A percentile compares a stretch with the other conserved stretches of the same genome.
Conservation (phyloP, 2,329 filamentous ascomycete species). For the Helminthosporium solani region DNA sequence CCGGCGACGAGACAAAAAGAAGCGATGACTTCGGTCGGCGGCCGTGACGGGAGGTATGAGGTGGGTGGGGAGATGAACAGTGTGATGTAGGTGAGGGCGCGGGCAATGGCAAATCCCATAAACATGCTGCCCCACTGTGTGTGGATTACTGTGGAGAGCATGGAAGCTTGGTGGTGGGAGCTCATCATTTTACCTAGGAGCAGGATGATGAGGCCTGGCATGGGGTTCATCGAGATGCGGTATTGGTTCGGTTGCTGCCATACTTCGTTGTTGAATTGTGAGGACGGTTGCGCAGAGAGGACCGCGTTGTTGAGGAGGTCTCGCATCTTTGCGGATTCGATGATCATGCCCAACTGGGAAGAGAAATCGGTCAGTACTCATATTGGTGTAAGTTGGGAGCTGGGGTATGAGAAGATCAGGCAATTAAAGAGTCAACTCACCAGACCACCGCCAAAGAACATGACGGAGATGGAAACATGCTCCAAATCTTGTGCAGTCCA, state of each 20-base stretch:
- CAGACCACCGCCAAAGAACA: slow-evolving; percentile 91
- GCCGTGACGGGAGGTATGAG: slow-evolving; percentile 77
- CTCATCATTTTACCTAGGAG: slow-evolving; percentile 94
- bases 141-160: slow-evolving; percentile 89
- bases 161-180: slow-evolving; percentile 79
- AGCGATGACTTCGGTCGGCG: slow-evolving; percentile 84
- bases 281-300: slow-evolving; percentile 36
- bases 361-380: slow-evolving; percentile 28
- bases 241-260: slow-evolving; percentile 67
- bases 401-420: too few species aligned
- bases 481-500: slow-evolving; percentile 84
- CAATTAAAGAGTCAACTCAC: slow-evolving; percentile 54
- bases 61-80: slow-evolving; percentile 78
- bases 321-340: slow-evolving; percentile 69
- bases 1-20: slow-evolving; percentile 85
- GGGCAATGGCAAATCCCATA: slow-evolving; percentile 74
- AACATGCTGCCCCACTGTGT: slow-evolving; percentile 90
- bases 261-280: slow-evolving; percentile 42
- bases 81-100: slow-evolving; percentile 76
- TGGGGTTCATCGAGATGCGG: slow-evolving; percentile 77
- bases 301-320: slow-evolving; percentile 61
- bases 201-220: slow-evolving; percentile 83
- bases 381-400: slow-evolving; percentile 11
- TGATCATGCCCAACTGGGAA: slow-evolving; percentile 70
- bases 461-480: slow-evolving; percentile 86